A percentile compares a stretch with the other conserved stretches of the same genome.
Evolutionary conservation across 495 filamentous ascomycete species (phyloP).

Genomic region (Oidiodendron maius): DNA sequence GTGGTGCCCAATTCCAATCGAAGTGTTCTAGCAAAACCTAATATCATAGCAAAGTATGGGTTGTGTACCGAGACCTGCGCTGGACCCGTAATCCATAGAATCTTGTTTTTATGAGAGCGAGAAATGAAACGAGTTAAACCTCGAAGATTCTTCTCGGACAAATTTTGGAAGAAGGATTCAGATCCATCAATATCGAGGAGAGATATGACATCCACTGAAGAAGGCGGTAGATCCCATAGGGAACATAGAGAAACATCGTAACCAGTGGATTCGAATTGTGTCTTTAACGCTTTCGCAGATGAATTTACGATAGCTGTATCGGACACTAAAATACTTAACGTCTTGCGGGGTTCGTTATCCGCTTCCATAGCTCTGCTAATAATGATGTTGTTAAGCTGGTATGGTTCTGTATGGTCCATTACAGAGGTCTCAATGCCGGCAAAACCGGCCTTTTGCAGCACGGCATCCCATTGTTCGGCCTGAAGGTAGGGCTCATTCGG

Average conservation of each 20-base stretch:
- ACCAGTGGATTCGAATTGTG: background rate
- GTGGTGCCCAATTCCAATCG: conserved; percentile 27
- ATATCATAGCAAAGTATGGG: conserved; percentile 15
- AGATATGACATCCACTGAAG: conserved; percentile 22
- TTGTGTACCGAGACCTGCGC: background rate
- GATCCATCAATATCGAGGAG: conserved; percentile 25
- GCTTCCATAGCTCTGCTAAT: background rate
- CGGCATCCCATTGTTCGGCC: background rate
- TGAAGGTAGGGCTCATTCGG: conserved; percentile 23
- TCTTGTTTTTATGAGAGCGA: background rate
- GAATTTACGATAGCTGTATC: background rate
- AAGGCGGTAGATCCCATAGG: background rate
- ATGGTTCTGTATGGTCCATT: background rate
- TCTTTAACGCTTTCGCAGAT: background rate
- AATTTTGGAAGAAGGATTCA: conserved; percentile 21
- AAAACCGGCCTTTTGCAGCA: background rate
- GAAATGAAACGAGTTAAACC: conserved; percentile 9
- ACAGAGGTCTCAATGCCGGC: background rate
- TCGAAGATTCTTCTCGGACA: conserved; percentile 8
- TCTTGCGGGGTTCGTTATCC: background rate
- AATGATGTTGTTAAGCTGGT: background rate
- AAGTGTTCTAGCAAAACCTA: conserved; percentile 28
- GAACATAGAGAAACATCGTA: background rate
- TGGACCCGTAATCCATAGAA: background rate
- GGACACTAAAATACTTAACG: background rate